Evolutionary conservation across 2,329 filamentous ascomycete genomes (phyloP), one percentile per base, ranked within the genome.

Genomic region (Botrytis tulipae): DNA sequence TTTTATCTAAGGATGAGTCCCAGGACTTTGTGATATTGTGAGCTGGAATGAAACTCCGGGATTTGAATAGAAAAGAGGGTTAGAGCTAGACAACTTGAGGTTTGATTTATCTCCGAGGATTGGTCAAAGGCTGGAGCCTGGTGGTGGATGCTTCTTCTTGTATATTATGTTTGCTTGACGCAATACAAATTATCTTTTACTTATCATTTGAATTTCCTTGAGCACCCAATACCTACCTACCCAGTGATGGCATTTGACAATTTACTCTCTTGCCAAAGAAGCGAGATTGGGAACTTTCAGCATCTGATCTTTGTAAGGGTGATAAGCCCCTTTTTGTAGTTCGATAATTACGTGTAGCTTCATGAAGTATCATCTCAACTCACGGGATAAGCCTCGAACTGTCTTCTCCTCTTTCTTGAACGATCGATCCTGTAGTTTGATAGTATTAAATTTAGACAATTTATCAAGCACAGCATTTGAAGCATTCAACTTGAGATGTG

Each of bases 121-220:
- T 60, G 57, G 4, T 60, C 20, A 25, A 60, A 35, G 57, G 57
- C 57, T 60, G 29, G 32, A 35, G 3, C 51, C 51, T 57, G 57
- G 32, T 7, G 63, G 29, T 25, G 29, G 42, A 32, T 44, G 25
- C 48, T 67, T 67, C 22, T 66, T 66, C 63, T 32, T 67, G 40
- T 67, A 67, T 51, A 67, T 44, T 32, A 67, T 67, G n/a, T 48
- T 67, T 67, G 37, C 32, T 35, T 29, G 25, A 51, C 16, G 44
- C 63, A 48, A 67, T 44, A 25, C n/a, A 48, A 48, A 35, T 60
- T 22, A 32, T 14, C 18, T 60, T 35, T 60, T 35, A 35, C 18
- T 20, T 25, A 25, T 35, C 57, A 10, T 22, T 35, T 35, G 57
- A 22, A 22, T 35, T 35, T 60, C 4, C 20, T 35, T 12, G 18